Base-by-base conservation (phyloP, 2,329 filamentous ascomycete genomes). In the Colletotrichum tabaci region DNA sequence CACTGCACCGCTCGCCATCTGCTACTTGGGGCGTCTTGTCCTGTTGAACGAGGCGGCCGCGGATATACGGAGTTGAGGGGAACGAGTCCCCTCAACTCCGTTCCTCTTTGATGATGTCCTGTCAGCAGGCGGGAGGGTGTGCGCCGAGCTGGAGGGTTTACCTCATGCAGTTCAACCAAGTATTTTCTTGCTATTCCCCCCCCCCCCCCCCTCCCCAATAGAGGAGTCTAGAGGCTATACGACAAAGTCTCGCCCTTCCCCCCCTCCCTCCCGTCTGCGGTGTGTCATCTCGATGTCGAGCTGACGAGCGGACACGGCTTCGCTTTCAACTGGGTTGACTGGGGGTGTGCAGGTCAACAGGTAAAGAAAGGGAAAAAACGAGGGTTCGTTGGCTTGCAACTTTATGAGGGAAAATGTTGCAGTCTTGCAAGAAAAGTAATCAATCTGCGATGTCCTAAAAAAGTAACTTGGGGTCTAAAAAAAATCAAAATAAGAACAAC, bases 201-300 rank as follows among this genome's bases (percentile, higher is more conserved):
- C 2, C 35, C 55, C 21, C 21, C 21, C 21, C 35, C 18, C 2
- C 35, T 63, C 26, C 18, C 15, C 46, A 15, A 18, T 23, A 23
- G n/a, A 47, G 21, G 56, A 12, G 40, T 15, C 26, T 26, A 1
- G 26, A 26, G 26, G 26, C 15, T 46, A 6, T 46, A 42, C 12
- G 9, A 42, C 30, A 16, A 8, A 16, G 15, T 26, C 62, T 50
- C 50, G 44, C 55, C 50, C 44, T 26, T 3, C 26, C 26, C 26
- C 26, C 26, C 4, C 4, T 4, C 26, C 26, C 23, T 26, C 64
- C 49, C 9, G 23, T 13, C 12, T 40, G 63, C 23, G 40, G 21
- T 66, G 53, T 70, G 49, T 70, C 55, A 61, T 47, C 40, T 65
- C 49, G 40, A 56, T 66, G 55, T 47, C 40, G 55, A 35, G 38